Evolutionary conservation across 169 alveolate genomes (phyloP).

Genomic region (Eimeria acervulina): DNA sequence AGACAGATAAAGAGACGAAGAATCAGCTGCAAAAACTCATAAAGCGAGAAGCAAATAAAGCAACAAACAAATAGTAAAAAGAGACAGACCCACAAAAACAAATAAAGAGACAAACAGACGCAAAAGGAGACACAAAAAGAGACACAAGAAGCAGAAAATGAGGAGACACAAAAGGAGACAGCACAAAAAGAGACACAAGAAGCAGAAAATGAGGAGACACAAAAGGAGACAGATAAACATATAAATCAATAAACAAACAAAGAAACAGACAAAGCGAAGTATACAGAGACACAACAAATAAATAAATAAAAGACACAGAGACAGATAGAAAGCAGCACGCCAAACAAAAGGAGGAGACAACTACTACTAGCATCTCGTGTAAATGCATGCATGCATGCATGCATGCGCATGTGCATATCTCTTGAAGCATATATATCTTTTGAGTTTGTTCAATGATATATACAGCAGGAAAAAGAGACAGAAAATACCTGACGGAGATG

Average conservation of each 20-base stretch:
- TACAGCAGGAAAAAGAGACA: neutral
- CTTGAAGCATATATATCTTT: neutral
- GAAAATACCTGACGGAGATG: conserved; percentile 5
- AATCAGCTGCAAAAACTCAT: no score
- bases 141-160: no score
- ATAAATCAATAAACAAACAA: neutral
- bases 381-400: neutral
- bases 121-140: no score
- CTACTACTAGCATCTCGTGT: neutral
- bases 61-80: no score
- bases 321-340: neutral
- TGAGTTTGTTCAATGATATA: no score
- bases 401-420: neutral
- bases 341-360: neutral
- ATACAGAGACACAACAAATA: neutral
- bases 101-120: no score
- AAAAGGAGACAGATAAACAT: no score
- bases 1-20: neutral
- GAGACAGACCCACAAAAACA: no score
- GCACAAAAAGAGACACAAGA: neutral
- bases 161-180: neutral
- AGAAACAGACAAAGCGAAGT: neutral
- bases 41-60: no score
- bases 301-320: no score
- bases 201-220: neutral